Conservation (phyloP, 176 grass and related monocot genomes). For the Neostapfia colusana region DNA sequence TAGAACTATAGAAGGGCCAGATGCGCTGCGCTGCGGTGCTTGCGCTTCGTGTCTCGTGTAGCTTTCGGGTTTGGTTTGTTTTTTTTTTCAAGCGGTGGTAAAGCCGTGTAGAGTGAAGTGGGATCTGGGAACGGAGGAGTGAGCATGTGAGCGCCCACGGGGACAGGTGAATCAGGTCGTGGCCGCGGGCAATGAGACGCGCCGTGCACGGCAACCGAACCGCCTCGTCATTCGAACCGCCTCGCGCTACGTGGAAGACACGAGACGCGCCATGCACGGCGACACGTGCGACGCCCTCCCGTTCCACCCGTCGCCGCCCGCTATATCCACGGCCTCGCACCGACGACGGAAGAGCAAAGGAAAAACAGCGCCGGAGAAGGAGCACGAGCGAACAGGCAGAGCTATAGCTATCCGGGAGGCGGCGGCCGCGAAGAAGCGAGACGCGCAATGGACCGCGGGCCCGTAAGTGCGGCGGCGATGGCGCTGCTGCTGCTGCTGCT, state of each 20-base stretch:
- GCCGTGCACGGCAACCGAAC: neutral
- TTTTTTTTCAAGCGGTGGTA: conserved; percentile 2
- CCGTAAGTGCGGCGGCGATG: conserved; percentile 3
- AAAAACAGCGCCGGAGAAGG: neutral
- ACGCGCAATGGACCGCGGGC: neutral
- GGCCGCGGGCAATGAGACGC: too few relatives aligned
- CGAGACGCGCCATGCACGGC: conserved; percentile 41
- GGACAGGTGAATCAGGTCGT: too few relatives aligned
- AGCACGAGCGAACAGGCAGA: neutral
- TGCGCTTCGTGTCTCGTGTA: conserved; percentile 15
- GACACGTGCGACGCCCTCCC: conserved; percentile 38
- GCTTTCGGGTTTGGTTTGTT: conserved; percentile 27
- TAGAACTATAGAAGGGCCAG: conserved; percentile 11
- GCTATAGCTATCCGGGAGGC: neutral
- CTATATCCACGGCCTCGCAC: neutral
- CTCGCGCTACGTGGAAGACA: conserved; percentile 32
- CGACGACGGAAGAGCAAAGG: neutral
- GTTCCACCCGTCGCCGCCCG: conserved; percentile 38
- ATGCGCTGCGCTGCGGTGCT: neutral
- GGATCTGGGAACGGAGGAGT: neutral
- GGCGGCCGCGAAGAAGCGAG: neutral
- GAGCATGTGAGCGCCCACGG: neutral
- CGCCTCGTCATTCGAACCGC: neutral
- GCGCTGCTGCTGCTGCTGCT: conserved; percentile 39
- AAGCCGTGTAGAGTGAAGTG: neutral